Percentiles rank a stretch among this genome's conserved stretches.
Conservation (phyloP, 2,329 filamentous ascomycete genomes). For the Seiridium unicorne region DNA sequence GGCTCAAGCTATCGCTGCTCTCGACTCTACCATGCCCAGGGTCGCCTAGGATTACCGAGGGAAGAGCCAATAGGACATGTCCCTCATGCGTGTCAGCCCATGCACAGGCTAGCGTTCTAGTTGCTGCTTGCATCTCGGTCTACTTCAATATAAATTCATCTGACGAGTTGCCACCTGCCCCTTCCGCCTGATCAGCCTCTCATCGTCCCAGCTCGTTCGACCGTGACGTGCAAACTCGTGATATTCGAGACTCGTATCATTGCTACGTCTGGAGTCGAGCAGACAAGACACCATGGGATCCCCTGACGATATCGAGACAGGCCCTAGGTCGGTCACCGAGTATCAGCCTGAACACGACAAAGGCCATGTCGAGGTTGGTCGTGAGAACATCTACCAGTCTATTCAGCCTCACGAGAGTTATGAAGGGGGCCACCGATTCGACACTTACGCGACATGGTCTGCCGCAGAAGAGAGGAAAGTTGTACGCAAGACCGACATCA, state of each 20-base stretch:
- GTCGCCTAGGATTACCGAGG: neutral
- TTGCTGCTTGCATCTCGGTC: neutral
- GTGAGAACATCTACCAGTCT: slow-evolving; percentile 32
- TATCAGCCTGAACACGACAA: slow-evolving; percentile 3
- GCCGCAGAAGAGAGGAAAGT: slow-evolving; percentile 53
- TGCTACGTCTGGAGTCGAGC: neutral
- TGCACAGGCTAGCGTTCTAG: neutral
- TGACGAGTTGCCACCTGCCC: neutral
- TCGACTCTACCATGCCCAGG: neutral
- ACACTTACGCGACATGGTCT: slow-evolving; percentile 46
- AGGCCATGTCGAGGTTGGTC: slow-evolving; percentile 29
- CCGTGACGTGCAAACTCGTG: neutral
- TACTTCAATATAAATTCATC: neutral
- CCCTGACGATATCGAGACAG: slow-evolving; percentile 9
- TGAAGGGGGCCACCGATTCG: slow-evolving; percentile 40
- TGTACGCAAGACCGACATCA: slow-evolving; percentile 50
- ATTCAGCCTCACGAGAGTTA: slow-evolving; percentile 31
- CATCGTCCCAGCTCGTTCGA: slow-evolving; percentile 2
- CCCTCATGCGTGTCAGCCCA: slow-evolving; percentile 1
- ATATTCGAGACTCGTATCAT: too few species aligned
- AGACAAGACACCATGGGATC: slow-evolving; percentile 7
- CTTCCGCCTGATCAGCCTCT: neutral
- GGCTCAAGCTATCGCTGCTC: neutral
- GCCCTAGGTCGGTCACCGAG: neutral
- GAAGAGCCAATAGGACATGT: neutral